These are phyloP conservation scores for Cryoendolithus antarcticus DNA, from an alignment of 2,329 filamentous ascomycete genomes.

Conservation along the genomic window DNA sequence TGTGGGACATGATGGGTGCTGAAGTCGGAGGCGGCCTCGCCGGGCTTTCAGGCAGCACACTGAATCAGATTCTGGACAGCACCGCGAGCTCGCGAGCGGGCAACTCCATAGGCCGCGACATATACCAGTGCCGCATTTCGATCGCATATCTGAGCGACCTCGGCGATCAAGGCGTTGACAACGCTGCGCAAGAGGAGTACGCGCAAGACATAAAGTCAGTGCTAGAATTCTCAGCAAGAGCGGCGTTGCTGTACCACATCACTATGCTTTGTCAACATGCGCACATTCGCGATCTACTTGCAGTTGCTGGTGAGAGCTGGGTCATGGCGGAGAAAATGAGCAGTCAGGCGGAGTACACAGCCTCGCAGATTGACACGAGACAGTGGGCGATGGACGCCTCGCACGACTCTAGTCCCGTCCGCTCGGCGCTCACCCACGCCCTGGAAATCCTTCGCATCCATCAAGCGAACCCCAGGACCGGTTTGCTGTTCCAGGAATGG, in stretches of 20 bases:
- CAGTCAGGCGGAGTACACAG: slow-evolving; percentile 19
- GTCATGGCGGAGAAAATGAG: slow-evolving; percentile 32
- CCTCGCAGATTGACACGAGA: slow-evolving; percentile 21
- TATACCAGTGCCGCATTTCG: neutral
- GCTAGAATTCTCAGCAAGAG: slow-evolving; percentile 6
- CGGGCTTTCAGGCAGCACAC: neutral
- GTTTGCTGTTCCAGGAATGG: slow-evolving; percentile 19
- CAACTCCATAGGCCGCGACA: neutral
- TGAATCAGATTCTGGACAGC: neutral
- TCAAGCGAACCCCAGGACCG: slow-evolving; percentile 7
- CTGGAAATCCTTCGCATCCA: slow-evolving; percentile 15
- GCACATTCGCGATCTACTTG: slow-evolving; percentile 30
- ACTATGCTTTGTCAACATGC: slow-evolving; percentile 26
- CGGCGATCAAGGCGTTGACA: slow-evolving; percentile 1
- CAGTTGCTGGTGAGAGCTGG: slow-evolving; percentile 34
- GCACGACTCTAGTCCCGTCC: slow-evolving; percentile 3
- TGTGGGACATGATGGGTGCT: slow-evolving; percentile 24
- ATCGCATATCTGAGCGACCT: neutral
- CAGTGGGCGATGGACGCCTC: slow-evolving; percentile 21
- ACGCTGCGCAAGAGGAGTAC: slow-evolving; percentile 1
- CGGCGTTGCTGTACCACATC: slow-evolving; percentile 19
- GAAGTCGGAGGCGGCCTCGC: neutral
- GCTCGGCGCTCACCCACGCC: slow-evolving; percentile 13
- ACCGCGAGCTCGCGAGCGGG: neutral
- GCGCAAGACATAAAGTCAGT: slow-evolving; percentile 5